Evolutionary conservation across 2,329 filamentous ascomycete genomes (phyloP).

Genomic region (Aspergillus melleus): DNA sequence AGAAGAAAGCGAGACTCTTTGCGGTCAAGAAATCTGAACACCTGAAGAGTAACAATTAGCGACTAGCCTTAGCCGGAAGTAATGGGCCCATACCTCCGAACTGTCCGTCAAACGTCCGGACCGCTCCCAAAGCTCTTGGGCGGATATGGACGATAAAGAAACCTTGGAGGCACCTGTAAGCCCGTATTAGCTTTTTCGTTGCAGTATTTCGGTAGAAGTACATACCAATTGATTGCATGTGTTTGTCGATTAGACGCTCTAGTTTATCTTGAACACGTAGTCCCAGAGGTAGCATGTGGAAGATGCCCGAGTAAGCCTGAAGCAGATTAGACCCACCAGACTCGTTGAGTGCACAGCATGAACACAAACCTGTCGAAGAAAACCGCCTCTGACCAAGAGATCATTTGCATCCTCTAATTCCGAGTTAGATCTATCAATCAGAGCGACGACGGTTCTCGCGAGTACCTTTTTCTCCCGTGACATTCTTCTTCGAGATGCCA

Average conservation of each 20-base stretch:
- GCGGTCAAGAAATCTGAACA: constrained; percentile 79
- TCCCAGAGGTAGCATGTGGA: constrained; percentile 86
- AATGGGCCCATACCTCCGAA: constrained; percentile 61
- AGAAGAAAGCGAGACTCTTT: constrained; percentile 74
- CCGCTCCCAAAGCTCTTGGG: constrained; percentile 77
- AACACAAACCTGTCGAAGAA: constrained; percentile 64
- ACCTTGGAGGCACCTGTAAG: constrained; percentile 71
- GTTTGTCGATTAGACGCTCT: constrained; percentile 78
- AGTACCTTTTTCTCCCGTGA: constrained; percentile 48
- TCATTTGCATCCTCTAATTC: constrained; percentile 59
- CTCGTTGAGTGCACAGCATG: background rate
- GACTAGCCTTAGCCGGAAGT: constrained; percentile 20
- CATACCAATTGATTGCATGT: constrained; percentile 75
- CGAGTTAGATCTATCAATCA: constrained; percentile 39
- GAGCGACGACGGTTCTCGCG: background rate
- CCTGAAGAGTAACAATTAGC: constrained; percentile 46
- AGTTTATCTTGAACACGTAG: constrained; percentile 85
- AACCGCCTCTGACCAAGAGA: constrained; percentile 70
- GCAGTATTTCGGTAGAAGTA: constrained; percentile 6
- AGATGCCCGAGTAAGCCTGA: constrained; percentile 82
- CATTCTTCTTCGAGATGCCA: constrained; percentile 59
- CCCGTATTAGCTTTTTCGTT: background rate
- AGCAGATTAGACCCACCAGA: background rate
- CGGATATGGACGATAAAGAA: constrained; percentile 80
- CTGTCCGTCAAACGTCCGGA: constrained; percentile 77